Percentiles rank a stretch among this genome's conserved stretches.
Evolutionary conservation across 331 rosid species (phyloP).

Genomic region (Dryas integrifolia): DNA sequence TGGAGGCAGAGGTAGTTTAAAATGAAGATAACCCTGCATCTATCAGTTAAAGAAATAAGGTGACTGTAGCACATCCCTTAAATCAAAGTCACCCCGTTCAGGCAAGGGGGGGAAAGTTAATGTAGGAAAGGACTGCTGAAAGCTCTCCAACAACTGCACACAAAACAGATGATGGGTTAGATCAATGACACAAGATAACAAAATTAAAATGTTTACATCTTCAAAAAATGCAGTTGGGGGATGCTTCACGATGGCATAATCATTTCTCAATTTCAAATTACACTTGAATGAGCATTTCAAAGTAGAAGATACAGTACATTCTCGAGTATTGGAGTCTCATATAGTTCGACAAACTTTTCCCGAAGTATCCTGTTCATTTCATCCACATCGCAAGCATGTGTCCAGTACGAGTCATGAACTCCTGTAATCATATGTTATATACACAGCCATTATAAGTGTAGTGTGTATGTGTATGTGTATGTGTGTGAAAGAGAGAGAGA

Average conservation of each 20-base stretch:
- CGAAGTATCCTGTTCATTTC: constrained; percentile 73
- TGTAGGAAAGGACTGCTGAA: constrained; percentile 65
- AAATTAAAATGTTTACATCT: background rate
- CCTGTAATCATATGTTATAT: constrained; percentile 47
- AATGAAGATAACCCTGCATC: constrained; percentile 21
- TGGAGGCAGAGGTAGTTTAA: constrained; percentile 13
- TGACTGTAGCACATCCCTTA: constrained; percentile 68
- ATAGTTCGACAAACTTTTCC: constrained; percentile 83
- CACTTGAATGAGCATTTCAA: constrained; percentile 18
- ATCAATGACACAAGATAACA: constrained; percentile 3
- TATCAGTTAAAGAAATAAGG: constrained; percentile 88
- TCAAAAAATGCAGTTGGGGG: background rate
- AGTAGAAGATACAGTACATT: constrained; percentile 49
- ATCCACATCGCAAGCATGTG: constrained; percentile 92
- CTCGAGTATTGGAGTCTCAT: constrained; percentile 78
- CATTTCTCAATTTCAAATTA: background rate
- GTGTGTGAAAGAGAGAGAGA: background rate
- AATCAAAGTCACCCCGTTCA: constrained; percentile 75
- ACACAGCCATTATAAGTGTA: constrained; percentile 3
- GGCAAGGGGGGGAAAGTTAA: constrained; percentile 76
- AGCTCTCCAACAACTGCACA: constrained; percentile 67
- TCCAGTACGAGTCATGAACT: constrained; percentile 99
- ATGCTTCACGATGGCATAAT: background rate
- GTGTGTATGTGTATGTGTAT: background rate
- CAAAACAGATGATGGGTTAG: constrained; percentile 21